These are phyloP conservation scores for Beauveria asiatica DNA, from an alignment of 2,329 filamentous ascomycete genomes.

Conservation along the genomic window DNA sequence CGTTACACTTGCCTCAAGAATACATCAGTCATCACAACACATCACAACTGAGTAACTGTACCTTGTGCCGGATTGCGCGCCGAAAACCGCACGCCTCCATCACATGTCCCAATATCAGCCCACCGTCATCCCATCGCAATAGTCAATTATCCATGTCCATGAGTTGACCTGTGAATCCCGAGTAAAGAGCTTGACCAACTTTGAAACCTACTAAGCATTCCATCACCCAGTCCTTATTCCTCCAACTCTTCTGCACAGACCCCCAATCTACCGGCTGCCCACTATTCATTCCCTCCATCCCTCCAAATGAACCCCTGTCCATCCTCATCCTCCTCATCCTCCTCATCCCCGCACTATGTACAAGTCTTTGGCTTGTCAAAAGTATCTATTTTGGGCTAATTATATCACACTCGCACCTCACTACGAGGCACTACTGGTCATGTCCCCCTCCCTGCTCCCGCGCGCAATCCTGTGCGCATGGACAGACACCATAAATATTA, in stretches of 20 bases:
- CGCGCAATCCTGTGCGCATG: not conserved
- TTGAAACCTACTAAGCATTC: too few relatives aligned
- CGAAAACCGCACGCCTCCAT: not conserved
- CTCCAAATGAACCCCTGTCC: not conserved
- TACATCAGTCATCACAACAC: not conserved
- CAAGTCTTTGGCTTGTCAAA: not conserved
- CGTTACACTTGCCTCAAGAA: not conserved
- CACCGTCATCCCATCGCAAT: too few relatives aligned
- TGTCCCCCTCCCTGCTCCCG: not conserved
- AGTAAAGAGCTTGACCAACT: too few relatives aligned
- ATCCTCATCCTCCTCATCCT: not conserved
- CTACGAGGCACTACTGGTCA: too few relatives aligned
- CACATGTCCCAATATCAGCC: not conserved
- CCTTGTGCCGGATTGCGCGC: not conserved
- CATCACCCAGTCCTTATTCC: too few relatives aligned
- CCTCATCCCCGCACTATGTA: not conserved
- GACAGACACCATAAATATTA: not conserved
- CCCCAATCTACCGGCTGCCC: too few relatives aligned
- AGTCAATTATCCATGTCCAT: too few relatives aligned
- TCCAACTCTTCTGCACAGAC: too few relatives aligned
- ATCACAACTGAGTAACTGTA: not conserved
- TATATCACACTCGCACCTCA: not conserved
- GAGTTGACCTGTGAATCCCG: too few relatives aligned
- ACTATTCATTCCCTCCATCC: not conserved
- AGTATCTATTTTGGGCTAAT: slow-evolving; percentile 9